Evolutionary conservation across 345 rosid species (phyloP).

Genomic region (Capsella bursapastoris): DNA sequence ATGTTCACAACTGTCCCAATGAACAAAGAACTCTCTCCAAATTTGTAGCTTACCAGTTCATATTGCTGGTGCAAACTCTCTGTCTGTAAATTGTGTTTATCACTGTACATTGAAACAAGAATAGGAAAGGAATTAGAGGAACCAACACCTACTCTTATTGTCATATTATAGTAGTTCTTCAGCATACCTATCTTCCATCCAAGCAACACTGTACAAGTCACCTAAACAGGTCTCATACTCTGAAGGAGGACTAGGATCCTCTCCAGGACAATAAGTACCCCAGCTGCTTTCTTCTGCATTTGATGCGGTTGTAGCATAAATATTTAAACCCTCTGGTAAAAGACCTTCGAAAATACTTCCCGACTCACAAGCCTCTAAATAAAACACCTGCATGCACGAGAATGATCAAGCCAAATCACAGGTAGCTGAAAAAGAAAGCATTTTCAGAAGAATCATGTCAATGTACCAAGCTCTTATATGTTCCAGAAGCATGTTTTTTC

Average conservation of each 20-base stretch:
- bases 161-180: neutral
- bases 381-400: constrained; percentile 67
- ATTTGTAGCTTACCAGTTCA: constrained; percentile 59
- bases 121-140: neutral
- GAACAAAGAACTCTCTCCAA: neutral
- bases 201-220: constrained; percentile 92
- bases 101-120: constrained; percentile 57
- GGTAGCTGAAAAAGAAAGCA: neutral
- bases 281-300: constrained; percentile 96
- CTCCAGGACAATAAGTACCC: constrained; percentile 99
- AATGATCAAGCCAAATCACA: neutral
- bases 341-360: constrained; percentile 98
- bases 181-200: constrained; percentile 98
- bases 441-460: constrained; percentile 15
- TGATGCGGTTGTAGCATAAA: constrained; percentile 93
- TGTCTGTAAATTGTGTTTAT: constrained; percentile 66
- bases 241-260: constrained; percentile 79
- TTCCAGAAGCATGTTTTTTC: constrained; percentile 85
- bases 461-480: constrained; percentile 79
- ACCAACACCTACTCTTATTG: neutral
- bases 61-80: constrained; percentile 84
- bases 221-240: constrained; percentile 97
- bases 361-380: constrained; percentile 98
- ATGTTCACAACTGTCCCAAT: neutral
- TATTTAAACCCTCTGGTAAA: constrained; percentile 87